Evolutionary conservation across 78 protist species (phyloP).

Genomic region (Dictyostelium firmibasis): DNA sequence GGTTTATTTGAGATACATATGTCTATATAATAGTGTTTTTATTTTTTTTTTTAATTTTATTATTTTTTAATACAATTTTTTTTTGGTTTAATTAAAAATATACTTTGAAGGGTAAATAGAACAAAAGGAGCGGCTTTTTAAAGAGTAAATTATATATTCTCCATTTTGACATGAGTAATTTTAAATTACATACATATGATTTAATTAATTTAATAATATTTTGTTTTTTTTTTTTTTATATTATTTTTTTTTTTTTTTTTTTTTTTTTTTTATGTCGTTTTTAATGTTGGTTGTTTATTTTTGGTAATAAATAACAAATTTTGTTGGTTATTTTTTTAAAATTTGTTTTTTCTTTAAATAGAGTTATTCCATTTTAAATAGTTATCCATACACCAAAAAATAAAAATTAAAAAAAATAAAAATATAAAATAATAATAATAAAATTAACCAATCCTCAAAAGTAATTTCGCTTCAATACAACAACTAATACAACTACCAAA

Average conservation of each 20-base stretch:
- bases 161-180: neutral
- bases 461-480: neutral
- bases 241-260: neutral
- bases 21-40: neutral
- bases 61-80: no score
- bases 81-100: neutral
- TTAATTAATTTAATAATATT: neutral
- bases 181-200: neutral
- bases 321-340: neutral
- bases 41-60: no score
- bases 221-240: neutral
- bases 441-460: neutral
- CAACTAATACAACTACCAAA: neutral
- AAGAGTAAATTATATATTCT: neutral
- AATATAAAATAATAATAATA: no score
- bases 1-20: neutral
- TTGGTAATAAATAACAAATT: neutral
- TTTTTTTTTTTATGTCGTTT: neutral
- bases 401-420: neutral
- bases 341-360: neutral
- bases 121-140: neutral
- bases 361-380: neutral
- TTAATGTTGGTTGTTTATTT: neutral
- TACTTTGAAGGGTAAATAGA: neutral
- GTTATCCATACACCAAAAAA: neutral